These are phyloP conservation scores for Penicillium cataractarum DNA, from an alignment of 495 filamentous ascomycete species.

Conservation along the genomic window DNA sequence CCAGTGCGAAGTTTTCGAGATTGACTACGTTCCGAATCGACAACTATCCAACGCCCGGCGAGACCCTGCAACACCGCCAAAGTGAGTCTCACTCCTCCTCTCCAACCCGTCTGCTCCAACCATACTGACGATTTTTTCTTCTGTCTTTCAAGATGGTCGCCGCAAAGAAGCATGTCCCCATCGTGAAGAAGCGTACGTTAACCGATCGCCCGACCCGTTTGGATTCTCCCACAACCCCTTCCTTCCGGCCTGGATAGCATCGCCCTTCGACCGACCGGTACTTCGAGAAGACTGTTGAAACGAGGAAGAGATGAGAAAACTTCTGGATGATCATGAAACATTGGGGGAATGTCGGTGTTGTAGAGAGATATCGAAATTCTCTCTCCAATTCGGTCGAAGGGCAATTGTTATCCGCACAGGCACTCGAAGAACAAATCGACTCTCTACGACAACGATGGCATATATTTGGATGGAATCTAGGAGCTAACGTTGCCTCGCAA, in stretches of 20 bases:
- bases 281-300: constrained; percentile 7
- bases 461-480: constrained; percentile 25
- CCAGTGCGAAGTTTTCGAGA: constrained; percentile 47
- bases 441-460: constrained; percentile 1
- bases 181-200: constrained; percentile 98
- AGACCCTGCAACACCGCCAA: constrained; percentile 50
- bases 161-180: constrained; percentile 98
- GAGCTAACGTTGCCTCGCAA: constrained; percentile 34
- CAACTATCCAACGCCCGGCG: constrained; percentile 54
- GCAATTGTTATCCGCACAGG: constrained; percentile 20
- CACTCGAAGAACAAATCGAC: constrained; percentile 2
- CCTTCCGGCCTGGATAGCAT: constrained; percentile 26
- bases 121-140: constrained; percentile 23
- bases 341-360: neutral
- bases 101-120: constrained; percentile 17
- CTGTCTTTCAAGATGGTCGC: constrained; percentile 76
- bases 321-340: neutral
- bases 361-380: constrained; percentile 1
- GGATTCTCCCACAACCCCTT: constrained; percentile 3
- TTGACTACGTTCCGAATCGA: constrained; percentile 51
- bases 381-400: constrained; percentile 18
- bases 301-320: constrained; percentile 16
- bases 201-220: constrained; percentile 23
- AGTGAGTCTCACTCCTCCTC: constrained; percentile 36
- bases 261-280: constrained; percentile 27